Evolutionary conservation across 2,329 filamentous ascomycete genomes (phyloP).

Genomic region (Geosmithia morbida): DNA sequence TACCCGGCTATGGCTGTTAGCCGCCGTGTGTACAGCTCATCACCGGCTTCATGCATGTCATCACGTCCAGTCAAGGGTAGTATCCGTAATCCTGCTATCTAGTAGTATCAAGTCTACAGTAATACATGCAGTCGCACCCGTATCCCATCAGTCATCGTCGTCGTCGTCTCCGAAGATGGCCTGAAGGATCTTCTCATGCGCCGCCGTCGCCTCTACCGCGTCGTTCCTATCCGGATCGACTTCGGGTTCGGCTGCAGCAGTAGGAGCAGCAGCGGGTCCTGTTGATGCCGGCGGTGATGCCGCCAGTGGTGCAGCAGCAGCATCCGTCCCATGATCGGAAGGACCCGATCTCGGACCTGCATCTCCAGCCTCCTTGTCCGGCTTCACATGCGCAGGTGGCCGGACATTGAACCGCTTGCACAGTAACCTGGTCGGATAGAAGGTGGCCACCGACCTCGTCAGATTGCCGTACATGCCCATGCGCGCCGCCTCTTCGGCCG

Average conservation of each 20-base stretch:
- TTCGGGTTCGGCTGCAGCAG: conserved; percentile 11
- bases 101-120: too few species aligned
- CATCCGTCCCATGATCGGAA: background rate
- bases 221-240: conserved; percentile 61
- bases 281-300: background rate
- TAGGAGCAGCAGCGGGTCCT: background rate
- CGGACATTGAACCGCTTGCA: conserved; percentile 92
- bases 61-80: too few species aligned
- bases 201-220: conserved; percentile 52
- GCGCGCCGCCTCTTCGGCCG: conserved; percentile 73
- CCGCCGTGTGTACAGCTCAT: too few species aligned
- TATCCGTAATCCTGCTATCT: too few species aligned
- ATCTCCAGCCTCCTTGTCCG: conserved; percentile 11
- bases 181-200: conserved; percentile 70
- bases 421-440: conserved; percentile 70
- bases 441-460: conserved; percentile 59
- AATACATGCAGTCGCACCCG: conserved; percentile 2
- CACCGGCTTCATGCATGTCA: too few species aligned
- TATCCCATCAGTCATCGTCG: conserved; percentile 20
- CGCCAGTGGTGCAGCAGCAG: background rate
- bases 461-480: conserved; percentile 87
- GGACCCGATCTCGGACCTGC: background rate
- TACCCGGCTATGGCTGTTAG: too few species aligned
- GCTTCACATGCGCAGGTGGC: conserved; percentile 46
- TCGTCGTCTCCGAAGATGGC: conserved; percentile 79